Percentiles rank a stretch among this genome's conserved stretches.
These are phyloP conservation scores for Deuterostichococcus epilithicus DNA, from an alignment of 139 green algal genomes.

Conservation along the genomic window DNA sequence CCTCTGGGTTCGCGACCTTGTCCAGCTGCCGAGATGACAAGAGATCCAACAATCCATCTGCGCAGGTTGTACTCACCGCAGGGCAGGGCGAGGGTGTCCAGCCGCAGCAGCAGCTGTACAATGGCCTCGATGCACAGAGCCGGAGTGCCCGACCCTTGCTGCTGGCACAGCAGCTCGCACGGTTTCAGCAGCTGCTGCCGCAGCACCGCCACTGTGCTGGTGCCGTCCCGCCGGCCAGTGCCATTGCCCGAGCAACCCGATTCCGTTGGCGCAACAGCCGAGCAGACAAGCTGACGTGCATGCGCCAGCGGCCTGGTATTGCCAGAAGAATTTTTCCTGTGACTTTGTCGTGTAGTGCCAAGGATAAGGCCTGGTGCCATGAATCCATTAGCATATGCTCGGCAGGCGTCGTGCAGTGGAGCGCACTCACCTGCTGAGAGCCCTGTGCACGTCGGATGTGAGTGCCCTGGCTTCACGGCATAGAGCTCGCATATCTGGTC, in stretches of 20 bases:
- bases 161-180: background rate
- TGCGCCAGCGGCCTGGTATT: background rate
- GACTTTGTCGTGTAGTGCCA: background rate
- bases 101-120: background rate
- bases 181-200: background rate
- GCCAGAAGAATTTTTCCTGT: background rate
- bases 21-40: no score
- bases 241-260: background rate
- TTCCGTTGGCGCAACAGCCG: background rate
- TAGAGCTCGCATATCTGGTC: background rate
- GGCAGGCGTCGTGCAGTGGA: no score
- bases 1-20: no score
- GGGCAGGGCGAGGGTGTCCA: background rate
- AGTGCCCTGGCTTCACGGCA: background rate
- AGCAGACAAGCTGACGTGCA: background rate
- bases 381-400: no score
- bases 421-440: background rate
- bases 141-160: background rate
- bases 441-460: background rate
- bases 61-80: background rate
- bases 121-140: background rate
- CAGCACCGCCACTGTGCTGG: background rate
- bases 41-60: no score
- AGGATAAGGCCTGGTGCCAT: background rate
- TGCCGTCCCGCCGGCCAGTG: background rate